Conservation (phyloP, 768 basidiomycete genomes). For the Fomitopsis serialis region DNA sequence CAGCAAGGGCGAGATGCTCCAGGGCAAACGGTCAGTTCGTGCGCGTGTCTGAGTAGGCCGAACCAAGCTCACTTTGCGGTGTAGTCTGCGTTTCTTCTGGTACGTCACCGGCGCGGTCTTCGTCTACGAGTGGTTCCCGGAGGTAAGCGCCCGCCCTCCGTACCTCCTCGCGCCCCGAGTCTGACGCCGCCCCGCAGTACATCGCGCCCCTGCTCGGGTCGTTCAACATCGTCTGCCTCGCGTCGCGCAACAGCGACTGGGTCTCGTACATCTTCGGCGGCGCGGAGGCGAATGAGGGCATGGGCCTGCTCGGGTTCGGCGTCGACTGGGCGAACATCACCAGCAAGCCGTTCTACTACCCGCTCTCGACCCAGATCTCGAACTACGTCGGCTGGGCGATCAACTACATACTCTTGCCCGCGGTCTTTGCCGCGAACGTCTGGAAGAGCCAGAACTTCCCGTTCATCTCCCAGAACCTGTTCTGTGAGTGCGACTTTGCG, state of each 20-base stretch:
- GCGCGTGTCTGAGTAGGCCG: too few species aligned
- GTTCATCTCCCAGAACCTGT: slow-evolving; percentile 2
- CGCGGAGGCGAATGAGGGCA: slow-evolving; percentile 2
- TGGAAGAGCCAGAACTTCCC: slow-evolving; percentile 2
- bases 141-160: neutral
- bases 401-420: neutral
- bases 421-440: neutral
- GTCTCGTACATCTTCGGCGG: slow-evolving; percentile 4
- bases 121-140: slow-evolving; percentile 3
- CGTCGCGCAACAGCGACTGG: slow-evolving; percentile 2
- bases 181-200: neutral
- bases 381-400: slow-evolving; percentile 1
- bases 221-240: slow-evolving; percentile 3
- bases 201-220: slow-evolving; percentile 1
- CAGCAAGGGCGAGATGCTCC: slow-evolving; percentile 3
- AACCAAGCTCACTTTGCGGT: too few species aligned
- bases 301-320: slow-evolving; percentile 1
- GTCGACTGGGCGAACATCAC: slow-evolving; percentile 5
- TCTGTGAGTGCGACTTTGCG: neutral
- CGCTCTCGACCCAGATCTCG: slow-evolving; percentile 1
- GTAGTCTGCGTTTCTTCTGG: slow-evolving; percentile 2
- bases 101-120: neutral
- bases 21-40: too few species aligned
- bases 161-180: neutral
- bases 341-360: neutral